Evolutionary conservation across 371 early-diverging fungal species (phyloP), one percentile per base, ranked within the genome.

Genomic region (Rhizopus microsporus): DNA sequence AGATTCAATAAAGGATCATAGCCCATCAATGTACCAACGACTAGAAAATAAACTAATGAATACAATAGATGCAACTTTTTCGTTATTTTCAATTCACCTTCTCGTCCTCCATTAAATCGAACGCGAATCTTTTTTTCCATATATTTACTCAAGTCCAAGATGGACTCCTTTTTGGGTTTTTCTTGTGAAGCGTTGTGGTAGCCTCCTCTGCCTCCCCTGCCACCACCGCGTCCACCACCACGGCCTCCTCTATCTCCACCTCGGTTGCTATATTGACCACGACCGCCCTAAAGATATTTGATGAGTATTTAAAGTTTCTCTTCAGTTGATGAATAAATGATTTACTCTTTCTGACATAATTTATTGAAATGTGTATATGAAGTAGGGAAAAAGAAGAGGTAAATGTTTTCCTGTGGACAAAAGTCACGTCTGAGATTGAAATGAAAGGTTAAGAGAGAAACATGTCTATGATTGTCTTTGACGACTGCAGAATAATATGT

Each of bases 21-120:
- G 10, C 97, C 97, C 80, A 93, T 95, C 57, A 98, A 82, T 9
- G 83, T 80, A 54, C 98, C 97, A 29, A 87, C 83, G 39, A 96
- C 98, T 95, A 69, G 6, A 48, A 13, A 38, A 7, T 29, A 37
- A 31, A 29, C 33, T 15, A 51, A 45, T 35, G 34, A 32, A 32
- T 32, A 16, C 7, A 0, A 16, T 38, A 30, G 10, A 46, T 37
- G 33, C 12, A 43, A 10, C 29, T 13, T 39, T 43, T 42, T 35
- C 7, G 7, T 46, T 7, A 0, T 49, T 15, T 38, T 23, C 23
- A 23, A 23, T 3, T 45, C 60, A 95, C 97, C 95, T 88, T 95
- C 95, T 46, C 97, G 85, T n/a, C 95, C 96, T 31, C 94, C 96
- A 51, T 83, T 88, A 74, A 93, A 96, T 82, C 95, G 91, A 51